Percentiles rank a stretch among this genome's conserved stretches.
These are phyloP conservation scores for Hypericum androsaemum DNA, from an alignment of 345 rosid species.

Conservation along the genomic window DNA sequence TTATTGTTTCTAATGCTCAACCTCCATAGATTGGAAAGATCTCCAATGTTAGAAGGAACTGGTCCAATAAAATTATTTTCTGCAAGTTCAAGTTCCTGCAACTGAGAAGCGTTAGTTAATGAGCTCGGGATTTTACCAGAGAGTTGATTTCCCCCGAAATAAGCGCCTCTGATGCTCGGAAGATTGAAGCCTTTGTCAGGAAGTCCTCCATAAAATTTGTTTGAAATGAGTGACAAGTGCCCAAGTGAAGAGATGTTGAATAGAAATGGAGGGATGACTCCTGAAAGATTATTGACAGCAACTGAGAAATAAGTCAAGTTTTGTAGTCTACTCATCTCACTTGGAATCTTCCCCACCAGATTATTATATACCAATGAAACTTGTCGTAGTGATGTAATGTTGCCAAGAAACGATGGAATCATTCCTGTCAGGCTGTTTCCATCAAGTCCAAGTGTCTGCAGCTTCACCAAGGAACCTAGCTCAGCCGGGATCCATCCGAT, in stretches of 20 bases:
- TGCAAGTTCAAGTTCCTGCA: not conserved
- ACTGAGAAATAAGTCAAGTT: conserved; percentile 2
- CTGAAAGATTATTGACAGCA: conserved; percentile 7
- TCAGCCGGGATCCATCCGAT: conserved; percentile 8
- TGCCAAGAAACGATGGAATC: too few species aligned
- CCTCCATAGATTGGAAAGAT: not conserved
- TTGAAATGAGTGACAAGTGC: not conserved
- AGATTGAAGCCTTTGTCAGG: conserved; percentile 12
- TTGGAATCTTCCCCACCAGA: too few species aligned
- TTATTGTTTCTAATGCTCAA: conserved; percentile 1
- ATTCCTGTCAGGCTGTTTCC: not conserved
- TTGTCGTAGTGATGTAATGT: too few species aligned
- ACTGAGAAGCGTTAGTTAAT: conserved; percentile 10
- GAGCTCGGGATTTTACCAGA: conserved; percentile 10
- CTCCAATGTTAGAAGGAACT: conserved; percentile 7
- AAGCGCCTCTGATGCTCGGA: not conserved
- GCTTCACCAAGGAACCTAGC: conserved; percentile 6
- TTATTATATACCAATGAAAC: too few species aligned
- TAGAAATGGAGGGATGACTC: conserved; percentile 10
- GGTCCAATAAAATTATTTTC: conserved; percentile 6
- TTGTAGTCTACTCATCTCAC: too few species aligned
- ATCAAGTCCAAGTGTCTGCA: not conserved
- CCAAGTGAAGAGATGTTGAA: conserved; percentile 6
- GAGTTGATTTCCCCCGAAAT: conserved; percentile 1
- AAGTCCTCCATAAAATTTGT: conserved; percentile 2